Conservation (phyloP, 441 rosid genomes). For the Arabidopsis hybrid region DNA sequence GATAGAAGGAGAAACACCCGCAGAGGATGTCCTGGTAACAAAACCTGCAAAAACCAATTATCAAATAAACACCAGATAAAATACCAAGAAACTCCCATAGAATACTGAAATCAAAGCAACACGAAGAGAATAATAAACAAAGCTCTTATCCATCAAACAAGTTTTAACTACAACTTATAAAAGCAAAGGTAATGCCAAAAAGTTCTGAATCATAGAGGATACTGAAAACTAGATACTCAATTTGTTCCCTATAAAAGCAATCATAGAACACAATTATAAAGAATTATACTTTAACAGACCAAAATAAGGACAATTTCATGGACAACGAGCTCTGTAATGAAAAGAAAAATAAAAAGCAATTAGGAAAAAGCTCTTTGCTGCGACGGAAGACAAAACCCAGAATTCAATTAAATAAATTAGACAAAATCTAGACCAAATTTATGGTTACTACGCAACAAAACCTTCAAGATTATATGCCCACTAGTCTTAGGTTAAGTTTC, state of each 20-base stretch:
- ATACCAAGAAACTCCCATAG: neutral
- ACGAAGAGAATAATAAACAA: neutral
- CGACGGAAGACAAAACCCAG: slow-evolving; percentile 26
- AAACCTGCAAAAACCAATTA: slow-evolving; percentile 54
- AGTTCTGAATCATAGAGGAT: neutral
- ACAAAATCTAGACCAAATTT: neutral
- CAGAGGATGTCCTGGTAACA: slow-evolving; percentile 45
- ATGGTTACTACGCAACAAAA: neutral
- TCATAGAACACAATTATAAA: neutral
- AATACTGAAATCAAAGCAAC: slow-evolving; percentile 1
- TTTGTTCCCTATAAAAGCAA: too few relatives aligned
- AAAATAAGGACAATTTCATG: neutral
- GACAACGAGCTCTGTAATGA: neutral
- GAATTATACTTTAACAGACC: neutral
- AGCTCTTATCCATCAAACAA: slow-evolving; percentile 6
- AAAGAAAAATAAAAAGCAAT: neutral
- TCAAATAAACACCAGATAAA: neutral
- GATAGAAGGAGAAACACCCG: slow-evolving; percentile 46
- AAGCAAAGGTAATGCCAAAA: neutral
- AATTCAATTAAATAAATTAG: slow-evolving; percentile 8
- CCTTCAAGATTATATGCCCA: neutral
- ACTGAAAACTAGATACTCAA: neutral
- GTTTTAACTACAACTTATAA: neutral
- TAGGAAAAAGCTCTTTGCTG: neutral
- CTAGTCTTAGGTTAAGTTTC: neutral